Evolutionary conservation across 2,329 filamentous ascomycete species (phyloP).

Genomic region (Parastagonospora avenae): DNA sequence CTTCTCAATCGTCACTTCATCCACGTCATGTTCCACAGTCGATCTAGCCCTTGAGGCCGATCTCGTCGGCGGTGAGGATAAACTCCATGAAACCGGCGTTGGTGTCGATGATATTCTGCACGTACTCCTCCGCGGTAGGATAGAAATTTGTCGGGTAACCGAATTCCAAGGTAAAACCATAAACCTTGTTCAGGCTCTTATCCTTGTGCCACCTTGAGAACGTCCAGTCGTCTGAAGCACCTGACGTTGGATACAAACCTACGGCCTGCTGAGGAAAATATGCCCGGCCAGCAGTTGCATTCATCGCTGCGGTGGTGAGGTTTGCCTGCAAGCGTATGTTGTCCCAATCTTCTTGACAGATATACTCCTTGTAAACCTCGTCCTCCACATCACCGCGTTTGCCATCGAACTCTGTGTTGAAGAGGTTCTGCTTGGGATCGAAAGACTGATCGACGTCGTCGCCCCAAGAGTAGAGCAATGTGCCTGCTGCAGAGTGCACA

Average conservation of each 20-base stretch:
- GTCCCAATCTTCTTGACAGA: constrained; percentile 39
- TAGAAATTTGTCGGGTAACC: constrained; percentile 50
- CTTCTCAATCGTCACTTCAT: neutral
- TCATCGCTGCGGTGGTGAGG: constrained; percentile 43
- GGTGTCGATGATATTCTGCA: constrained; percentile 50
- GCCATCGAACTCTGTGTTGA: constrained; percentile 58
- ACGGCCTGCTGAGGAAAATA: constrained; percentile 43
- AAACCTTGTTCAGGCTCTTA: constrained; percentile 46
- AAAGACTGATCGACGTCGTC: constrained; percentile 59
- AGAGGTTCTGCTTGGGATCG: constrained; percentile 56
- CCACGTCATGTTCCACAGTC: neutral
- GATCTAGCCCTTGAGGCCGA: constrained; percentile 33
- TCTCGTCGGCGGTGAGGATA: constrained; percentile 40
- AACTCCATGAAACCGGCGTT: constrained; percentile 52
- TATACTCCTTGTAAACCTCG: constrained; percentile 57
- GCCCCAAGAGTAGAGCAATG: constrained; percentile 64
- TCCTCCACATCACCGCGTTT: constrained; percentile 56
- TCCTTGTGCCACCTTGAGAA: constrained; percentile 45
- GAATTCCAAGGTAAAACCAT: constrained; percentile 50
- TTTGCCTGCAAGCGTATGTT: constrained; percentile 41
- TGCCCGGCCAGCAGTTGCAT: constrained; percentile 38
- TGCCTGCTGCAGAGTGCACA: constrained; percentile 60
- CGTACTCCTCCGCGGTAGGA: constrained; percentile 47
- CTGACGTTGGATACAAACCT: constrained; percentile 46
- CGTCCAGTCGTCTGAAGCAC: constrained; percentile 47